Base-by-base conservation (phyloP, 352 stramenopile genomes). In the Pythium periplocum region DNA sequence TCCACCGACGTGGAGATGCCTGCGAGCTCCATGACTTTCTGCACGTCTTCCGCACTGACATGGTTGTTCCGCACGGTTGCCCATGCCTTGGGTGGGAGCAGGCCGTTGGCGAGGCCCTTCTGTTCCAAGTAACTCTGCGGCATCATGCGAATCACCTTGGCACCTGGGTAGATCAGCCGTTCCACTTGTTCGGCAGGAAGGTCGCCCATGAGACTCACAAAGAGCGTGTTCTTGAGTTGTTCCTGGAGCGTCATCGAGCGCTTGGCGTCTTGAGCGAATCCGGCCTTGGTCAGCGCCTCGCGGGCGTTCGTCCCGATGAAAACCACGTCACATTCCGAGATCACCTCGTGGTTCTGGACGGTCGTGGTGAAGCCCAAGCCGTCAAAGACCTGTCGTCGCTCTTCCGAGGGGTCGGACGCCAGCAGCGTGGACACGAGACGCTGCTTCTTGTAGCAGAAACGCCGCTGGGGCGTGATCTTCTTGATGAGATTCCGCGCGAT, bases 121-220 rank as follows among this genome's bases (percentile, higher is more conserved):
- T 57, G 63, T 51, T 87, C 75, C 45, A 86, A 55, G 38, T 84
- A 75, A 17, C 55, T 75, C 48, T 84, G 67, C 35, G 78, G 74
- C 73, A 89, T 87, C 67, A 89, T 82, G 47, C 75, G 78, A 48
- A 89, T 86, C 47, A 89, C 78, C 52, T 83, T 85, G 33, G 78
- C 78, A 6, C 75, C 74, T 0, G 78, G 78, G 48, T 70, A 76
- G 42, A 89, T 60, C 40, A 89, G 61, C 4, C 64, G 41, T 55
- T 86, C 78, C 4, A 89, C 59, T 55, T 87, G 65, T 10, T 73
- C 62, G 0, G 75, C 64, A 4, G 71, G 68, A 40, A 86, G 55
- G 39, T 87, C 75, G n/a, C 71, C 75, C 75, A 86, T 86, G 47
- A 89, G 66, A 47, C 71, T 84, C 47, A 89, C 78, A 53, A 85